A percentile compares a stretch with the other conserved stretches of the same genome.
phyloP scores from a whole-genome alignment of 1,139 yeast genomes.

The Suhomyces panamericanus region DNA sequence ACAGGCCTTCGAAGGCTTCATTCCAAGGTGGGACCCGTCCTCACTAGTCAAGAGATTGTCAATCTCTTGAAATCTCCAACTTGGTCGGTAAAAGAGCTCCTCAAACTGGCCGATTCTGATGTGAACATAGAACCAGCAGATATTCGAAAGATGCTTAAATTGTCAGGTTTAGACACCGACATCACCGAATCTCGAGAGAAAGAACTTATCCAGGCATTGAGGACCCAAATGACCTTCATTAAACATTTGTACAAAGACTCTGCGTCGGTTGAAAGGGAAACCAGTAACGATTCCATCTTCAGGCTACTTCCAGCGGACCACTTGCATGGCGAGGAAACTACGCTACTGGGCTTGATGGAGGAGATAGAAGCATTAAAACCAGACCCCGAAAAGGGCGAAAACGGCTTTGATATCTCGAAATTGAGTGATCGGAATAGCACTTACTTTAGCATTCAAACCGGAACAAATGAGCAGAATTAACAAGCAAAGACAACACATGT shows the following conservation, averaged over 20 bases:
- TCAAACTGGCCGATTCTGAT: conserved; percentile 14
- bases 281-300: conserved; percentile 26
- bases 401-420: conserved; percentile 15
- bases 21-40: conserved; percentile 7
- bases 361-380: conserved; percentile 22
- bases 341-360: conserved; percentile 23
- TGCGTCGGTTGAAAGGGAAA: conserved; percentile 18
- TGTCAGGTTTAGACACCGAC: conserved; percentile 46
- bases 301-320: conserved; percentile 41
- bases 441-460: conserved; percentile 15
- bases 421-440: conserved; percentile 8
- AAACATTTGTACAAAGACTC: conserved; percentile 38
- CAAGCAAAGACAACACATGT: too few species aligned
- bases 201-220: conserved; percentile 33
- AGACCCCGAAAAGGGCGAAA: conserved; percentile 33
- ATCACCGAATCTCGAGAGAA: conserved; percentile 24
- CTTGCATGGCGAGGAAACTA: conserved; percentile 24
- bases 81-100: conserved; percentile 31
- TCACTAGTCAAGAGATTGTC: conserved; percentile 6
- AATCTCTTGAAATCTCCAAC: conserved; percentile 23
- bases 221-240: conserved; percentile 48
- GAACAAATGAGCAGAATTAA: background rate
- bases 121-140: conserved; percentile 19
- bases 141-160: conserved; percentile 35
- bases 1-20: conserved; percentile 3